Evolutionary conservation across 306 rosid species (phyloP), one percentile per base, ranked within the genome.

Genomic region (Cicer arietinum): DNA sequence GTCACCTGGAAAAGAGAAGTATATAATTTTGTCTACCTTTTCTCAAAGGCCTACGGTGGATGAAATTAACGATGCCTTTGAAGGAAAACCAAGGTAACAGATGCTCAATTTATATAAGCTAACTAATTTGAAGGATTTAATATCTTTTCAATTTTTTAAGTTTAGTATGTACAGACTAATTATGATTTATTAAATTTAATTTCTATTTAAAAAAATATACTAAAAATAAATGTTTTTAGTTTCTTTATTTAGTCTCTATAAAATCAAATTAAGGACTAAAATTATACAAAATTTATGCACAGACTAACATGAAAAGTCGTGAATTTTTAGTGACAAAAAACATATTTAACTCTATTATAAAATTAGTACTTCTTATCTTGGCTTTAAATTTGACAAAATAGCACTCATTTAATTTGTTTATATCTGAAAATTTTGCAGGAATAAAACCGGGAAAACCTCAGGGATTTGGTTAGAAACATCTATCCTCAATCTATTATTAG

Each of bases 391-490:
- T 54, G 46, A 20, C 54, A 62, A 41, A 67, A 25, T 11, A 40
- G 18, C n/a, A 53, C 52, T 53, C 51, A 73, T 50, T 73, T 62
- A 80, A 52, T 62, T 61, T 6, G 72, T 43, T 71, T 30, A 25
- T 30, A 50, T 51, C 65, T 59, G 73, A 58, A 79, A 61, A 67
- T 30, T 73, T 85, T 79, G 83, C 96, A 92, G 94, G 40, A 83
- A 79, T 11, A 85, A 79, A 82, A 51, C 50, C 3, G 74, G 71
- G 89, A 87, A 86, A 65, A 83, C 85, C 39, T 53, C 88, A 1
- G 98, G 98, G 80, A 57, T 92, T 52, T 90, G 96, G 96, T 92
- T 56, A 76, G 91, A 77, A 82, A 40, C 61, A n/a, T 48, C 39
- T 45, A 51, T 10, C 52, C 67, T 63, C 50, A 43, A 8, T 48